phyloP scores from a whole-genome alignment of 176 grass and related monocot genomes.

The Alopecurus myosuroides region DNA sequence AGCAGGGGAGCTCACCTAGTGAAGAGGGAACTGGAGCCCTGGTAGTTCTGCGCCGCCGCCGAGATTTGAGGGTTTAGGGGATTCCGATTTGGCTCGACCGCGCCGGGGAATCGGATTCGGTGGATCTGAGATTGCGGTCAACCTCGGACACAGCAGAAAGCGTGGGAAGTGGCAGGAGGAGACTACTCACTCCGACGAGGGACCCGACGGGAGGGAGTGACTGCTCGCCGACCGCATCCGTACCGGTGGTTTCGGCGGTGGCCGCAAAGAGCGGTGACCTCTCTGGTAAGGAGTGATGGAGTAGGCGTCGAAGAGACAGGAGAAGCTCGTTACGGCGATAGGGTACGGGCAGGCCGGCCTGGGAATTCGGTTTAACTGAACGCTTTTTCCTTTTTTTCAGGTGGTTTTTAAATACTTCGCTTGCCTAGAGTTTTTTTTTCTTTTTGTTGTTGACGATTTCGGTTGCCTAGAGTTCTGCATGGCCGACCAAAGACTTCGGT shows the following conservation, averaged over 20 bases:
- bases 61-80: not conserved
- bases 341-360: no score
- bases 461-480: no score
- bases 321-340: not conserved
- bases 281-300: not conserved
- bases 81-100: not conserved
- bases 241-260: not conserved
- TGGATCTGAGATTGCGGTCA: slow-evolving; percentile 33
- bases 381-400: no score
- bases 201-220: not conserved
- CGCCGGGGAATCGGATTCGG: not conserved
- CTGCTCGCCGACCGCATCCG: not conserved
- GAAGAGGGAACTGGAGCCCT: not conserved
- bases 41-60: not conserved
- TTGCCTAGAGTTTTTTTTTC: no score
- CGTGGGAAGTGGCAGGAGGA: not conserved
- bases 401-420: no score
- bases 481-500: no score
- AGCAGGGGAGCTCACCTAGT: not conserved
- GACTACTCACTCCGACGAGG: not conserved
- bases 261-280: slow-evolving; percentile 10
- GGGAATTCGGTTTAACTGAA: no score
- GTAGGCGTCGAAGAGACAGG: not conserved
- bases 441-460: no score
- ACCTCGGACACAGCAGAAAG: not conserved